Evolutionary conservation across 2,329 filamentous ascomycete genomes (phyloP), one percentile per base, ranked within the genome.

Genomic region (Dichotomopilus funicola): DNA sequence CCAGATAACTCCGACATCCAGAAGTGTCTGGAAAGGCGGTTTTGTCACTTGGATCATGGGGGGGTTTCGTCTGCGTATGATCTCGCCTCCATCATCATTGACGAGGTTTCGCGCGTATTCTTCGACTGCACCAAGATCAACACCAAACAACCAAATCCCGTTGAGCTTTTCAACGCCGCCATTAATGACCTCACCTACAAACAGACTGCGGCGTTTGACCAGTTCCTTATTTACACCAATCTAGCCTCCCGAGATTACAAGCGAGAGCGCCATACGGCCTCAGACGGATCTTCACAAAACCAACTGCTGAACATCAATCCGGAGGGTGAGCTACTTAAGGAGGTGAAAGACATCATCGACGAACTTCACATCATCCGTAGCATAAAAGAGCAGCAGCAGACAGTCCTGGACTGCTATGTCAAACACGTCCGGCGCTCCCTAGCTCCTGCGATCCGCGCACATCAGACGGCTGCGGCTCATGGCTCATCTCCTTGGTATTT

Each of bases 271-370:
- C 42, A 53, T 50, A 53, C 6, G 59, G 61, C 8, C 51, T 62
- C 5, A 13, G 59, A 12, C 53, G 62, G 55, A 49, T 56, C 11
- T 54, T 67, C 36, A 59, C 60, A 6, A 62, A 63, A 1, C 61
- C 63, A 60, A 11, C 42, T 63, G 2, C 57, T 63, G 12, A 62
- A 63, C 48, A 63, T 63, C 54, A 63, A 63, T 37, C 60, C 61
- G 1, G 61, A 63, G 38, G 60, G 61, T 5, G 65, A 70, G 34
- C 64, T 78, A 0, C 70, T 76, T 31, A 65, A 68, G 0, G 75
- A 78, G 53, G 72, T 74, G 9, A 73, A 75, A 51, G 75, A 78
- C 44, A 75, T 78, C 34, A 63, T 73, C 1, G 75, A 78, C n/a
- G 76, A 79, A 55, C 67, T 78, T 0, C 69, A 73, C 8, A 78